Conservation (phyloP, 2,329 filamentous ascomycete genomes). For the Cytospora leucostoma region DNA sequence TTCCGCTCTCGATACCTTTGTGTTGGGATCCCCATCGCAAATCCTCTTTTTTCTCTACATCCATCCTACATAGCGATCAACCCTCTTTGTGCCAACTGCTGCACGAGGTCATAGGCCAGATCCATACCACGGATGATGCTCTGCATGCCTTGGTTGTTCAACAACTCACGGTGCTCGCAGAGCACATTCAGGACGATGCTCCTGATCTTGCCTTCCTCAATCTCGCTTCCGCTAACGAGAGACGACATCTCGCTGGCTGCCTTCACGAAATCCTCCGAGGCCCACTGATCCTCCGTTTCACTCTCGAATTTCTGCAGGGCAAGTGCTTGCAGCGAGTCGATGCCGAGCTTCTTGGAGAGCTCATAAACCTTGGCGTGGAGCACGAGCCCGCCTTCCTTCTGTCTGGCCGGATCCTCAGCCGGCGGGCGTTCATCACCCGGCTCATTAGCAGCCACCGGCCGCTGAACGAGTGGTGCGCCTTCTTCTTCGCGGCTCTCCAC, state of each 20-base stretch:
- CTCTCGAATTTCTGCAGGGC: conserved; percentile 26
- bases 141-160: conserved; percentile 1
- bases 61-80: neutral
- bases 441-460: neutral
- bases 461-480: neutral
- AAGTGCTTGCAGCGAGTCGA: conserved; percentile 26
- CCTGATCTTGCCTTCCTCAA: conserved; percentile 22
- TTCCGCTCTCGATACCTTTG: neutral
- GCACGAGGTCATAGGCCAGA: conserved; percentile 5
- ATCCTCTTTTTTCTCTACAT: neutral
- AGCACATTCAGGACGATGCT: conserved; percentile 25
- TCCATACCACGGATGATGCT: conserved; percentile 8
- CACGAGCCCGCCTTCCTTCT: conserved; percentile 11
- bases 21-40: neutral
- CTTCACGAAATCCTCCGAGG: conserved; percentile 26
- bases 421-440: neutral
- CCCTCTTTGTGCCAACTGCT: neutral
- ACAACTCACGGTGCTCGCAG: conserved; percentile 1
- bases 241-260: conserved; percentile 26
- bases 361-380: conserved; percentile 29
- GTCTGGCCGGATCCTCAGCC: neutral
- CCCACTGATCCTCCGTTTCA: conserved; percentile 21
- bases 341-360: conserved; percentile 23
- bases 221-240: neutral
- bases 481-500: conserved; percentile 8